Evolutionary conservation across 257 asterid genomes (phyloP).

Genomic region (Gentiana straminea): DNA sequence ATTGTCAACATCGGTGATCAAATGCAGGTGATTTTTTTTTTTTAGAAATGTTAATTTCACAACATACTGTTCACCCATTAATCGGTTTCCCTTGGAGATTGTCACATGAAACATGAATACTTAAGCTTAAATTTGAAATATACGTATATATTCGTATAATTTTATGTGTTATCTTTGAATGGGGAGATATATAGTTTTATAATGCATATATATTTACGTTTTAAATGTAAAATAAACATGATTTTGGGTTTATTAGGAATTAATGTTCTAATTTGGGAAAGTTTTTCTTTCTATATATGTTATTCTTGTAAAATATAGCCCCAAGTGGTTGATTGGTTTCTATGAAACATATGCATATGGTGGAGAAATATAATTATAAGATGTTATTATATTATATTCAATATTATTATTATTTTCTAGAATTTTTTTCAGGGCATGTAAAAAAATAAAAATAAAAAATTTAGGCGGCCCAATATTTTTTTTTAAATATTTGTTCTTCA

Average conservation of each 20-base stretch:
- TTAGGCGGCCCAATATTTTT: no score
- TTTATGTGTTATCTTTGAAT: no score
- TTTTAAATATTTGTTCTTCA: no score
- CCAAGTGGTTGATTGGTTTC: not conserved
- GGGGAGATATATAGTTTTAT: no score
- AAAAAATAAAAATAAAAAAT: no score
- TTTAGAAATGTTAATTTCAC: no score
- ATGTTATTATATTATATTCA: no score
- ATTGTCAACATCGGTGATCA: conserved; percentile 82
- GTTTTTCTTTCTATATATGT: not conserved
- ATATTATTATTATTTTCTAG: no score
- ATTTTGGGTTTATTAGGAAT: no score
- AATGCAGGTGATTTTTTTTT: conserved; percentile 42
- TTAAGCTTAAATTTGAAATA: not conserved
- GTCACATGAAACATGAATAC: not conserved
- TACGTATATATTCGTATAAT: not conserved
- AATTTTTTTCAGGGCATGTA: no score
- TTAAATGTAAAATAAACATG: no score
- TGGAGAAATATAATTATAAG: not conserved
- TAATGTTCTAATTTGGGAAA: not conserved
- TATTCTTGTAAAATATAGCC: not conserved
- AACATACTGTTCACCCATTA: not conserved
- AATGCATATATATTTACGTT: no score
- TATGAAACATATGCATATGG: conserved; percentile 21
- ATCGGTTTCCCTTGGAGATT: not conserved